These are phyloP conservation scores for Climacium dendroides DNA, from an alignment of 225 moss, liverwort and hornwort genomes.

Conservation along the genomic window DNA sequence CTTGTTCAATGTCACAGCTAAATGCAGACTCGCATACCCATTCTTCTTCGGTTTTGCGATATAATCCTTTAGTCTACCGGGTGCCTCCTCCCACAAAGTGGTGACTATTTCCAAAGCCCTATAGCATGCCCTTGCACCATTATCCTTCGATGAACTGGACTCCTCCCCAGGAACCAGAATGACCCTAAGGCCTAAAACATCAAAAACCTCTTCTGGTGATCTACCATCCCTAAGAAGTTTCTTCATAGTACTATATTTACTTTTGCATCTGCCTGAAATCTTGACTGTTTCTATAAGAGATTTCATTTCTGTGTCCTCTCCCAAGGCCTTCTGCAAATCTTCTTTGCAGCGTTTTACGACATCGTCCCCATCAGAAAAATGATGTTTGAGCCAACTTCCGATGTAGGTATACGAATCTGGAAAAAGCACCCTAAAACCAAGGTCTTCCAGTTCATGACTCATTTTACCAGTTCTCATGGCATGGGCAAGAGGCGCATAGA, in stretches of 20 bases:
- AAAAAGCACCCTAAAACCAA: conserved; percentile 73
- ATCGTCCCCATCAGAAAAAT: conserved; percentile 56
- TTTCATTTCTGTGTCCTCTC: conserved; percentile 43
- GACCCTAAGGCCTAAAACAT: conserved; percentile 72
- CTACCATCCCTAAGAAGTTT: conserved; percentile 86
- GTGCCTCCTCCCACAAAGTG: conserved; percentile 54
- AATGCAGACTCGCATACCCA: conserved; percentile 77
- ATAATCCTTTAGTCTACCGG: conserved; percentile 75
- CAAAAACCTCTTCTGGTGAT: conserved; percentile 79
- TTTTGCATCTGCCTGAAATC: conserved; percentile 71
- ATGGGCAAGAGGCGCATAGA: conserved; percentile 89
- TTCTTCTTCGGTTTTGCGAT: conserved; percentile 75
- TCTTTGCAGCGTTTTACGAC: conserved; percentile 49
- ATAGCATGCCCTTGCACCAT: conserved; percentile 62
- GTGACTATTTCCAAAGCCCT: conserved; percentile 57
- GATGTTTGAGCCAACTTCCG: conserved; percentile 62
- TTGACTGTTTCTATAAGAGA: conserved; percentile 22
- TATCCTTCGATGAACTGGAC: conserved; percentile 11
- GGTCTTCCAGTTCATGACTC: conserved; percentile 78
- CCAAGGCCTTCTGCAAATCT: conserved; percentile 30
- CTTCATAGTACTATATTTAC: conserved; percentile 87
- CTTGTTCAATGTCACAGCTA: conserved; percentile 52
- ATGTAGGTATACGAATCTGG: conserved; percentile 76
- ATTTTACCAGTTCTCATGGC: conserved; percentile 70
- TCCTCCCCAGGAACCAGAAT: conserved; percentile 49